A percentile compares a stretch with the other conserved stretches of the same genome.
Evolutionary conservation across 179 eudicot genomes (phyloP).

Genomic region (Beta lomatogona): DNA sequence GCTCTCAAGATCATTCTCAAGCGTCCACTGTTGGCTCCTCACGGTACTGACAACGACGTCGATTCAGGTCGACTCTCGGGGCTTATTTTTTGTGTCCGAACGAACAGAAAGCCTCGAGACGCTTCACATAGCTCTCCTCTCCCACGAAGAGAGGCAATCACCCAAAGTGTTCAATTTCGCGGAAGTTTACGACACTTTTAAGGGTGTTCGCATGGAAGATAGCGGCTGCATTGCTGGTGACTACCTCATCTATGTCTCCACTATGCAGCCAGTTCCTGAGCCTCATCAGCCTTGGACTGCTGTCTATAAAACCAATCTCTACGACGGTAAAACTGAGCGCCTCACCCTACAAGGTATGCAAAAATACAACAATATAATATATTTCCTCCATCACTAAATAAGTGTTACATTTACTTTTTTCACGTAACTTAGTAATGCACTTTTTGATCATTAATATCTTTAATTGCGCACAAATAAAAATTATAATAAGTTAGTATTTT

Average conservation of each 20-base stretch:
- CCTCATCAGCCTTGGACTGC: slow-evolving; percentile 35
- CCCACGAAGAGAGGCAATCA: background rate
- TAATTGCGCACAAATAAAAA: no score
- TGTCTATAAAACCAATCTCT: slow-evolving; percentile 19
- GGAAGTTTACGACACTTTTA: slow-evolving; percentile 10
- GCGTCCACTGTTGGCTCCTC: background rate
- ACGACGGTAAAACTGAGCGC: background rate
- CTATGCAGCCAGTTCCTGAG: background rate
- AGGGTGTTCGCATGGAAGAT: slow-evolving; percentile 24
- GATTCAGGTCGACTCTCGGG: slow-evolving; percentile 8
- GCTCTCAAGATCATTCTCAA: slow-evolving; percentile 22
- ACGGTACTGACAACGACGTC: slow-evolving; percentile 10
- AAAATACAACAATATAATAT: no score
- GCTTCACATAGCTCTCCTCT: slow-evolving; percentile 10
- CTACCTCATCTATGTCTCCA: slow-evolving; percentile 22
- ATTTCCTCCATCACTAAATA: no score
- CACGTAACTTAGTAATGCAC: no score
- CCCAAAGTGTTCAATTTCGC: slow-evolving; percentile 13
- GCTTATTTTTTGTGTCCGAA: slow-evolving; percentile 23
- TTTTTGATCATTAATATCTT: no score
- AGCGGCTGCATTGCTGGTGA: slow-evolving; percentile 19
- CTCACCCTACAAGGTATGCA: slow-evolving; percentile 13
- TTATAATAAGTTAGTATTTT: no score
- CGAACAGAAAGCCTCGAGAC: slow-evolving; percentile 17
- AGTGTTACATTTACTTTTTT: no score